phyloP scores from a whole-genome alignment of 306 rosid genomes.

The Hippophae rhamnoides region DNA sequence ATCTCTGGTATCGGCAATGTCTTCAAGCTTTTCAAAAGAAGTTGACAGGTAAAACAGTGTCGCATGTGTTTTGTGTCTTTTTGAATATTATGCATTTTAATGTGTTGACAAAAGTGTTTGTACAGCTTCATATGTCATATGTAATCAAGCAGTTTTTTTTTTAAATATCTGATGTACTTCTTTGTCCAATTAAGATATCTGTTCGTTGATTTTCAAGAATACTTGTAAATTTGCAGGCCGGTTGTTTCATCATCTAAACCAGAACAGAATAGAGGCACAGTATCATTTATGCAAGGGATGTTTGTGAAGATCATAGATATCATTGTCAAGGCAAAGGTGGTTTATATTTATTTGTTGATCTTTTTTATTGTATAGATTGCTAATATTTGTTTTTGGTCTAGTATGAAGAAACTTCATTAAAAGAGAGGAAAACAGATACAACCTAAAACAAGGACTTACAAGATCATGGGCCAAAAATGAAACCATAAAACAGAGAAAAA shows the following conservation, averaged over 20 bases:
- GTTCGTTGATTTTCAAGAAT: constrained; percentile 5
- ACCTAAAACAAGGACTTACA: too few species aligned
- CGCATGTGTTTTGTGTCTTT: neutral
- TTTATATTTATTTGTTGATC: constrained; percentile 11
- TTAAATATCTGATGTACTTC: too few species aligned
- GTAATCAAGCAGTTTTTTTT: too few species aligned
- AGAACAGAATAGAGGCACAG: constrained; percentile 36
- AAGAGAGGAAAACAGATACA: too few species aligned
- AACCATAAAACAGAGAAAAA: too few species aligned
- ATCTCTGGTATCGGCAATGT: constrained; percentile 37
- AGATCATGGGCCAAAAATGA: too few species aligned
- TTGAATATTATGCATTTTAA: neutral
- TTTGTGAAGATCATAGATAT: constrained; percentile 42
- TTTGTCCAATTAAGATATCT: neutral
- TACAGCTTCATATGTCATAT: too few species aligned
- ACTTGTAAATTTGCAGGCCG: constrained; percentile 30
- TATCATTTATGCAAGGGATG: constrained; percentile 49
- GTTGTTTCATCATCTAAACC: constrained; percentile 46
- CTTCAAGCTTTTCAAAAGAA: constrained; percentile 61
- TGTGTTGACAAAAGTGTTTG: neutral
- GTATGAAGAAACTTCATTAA: too few species aligned
- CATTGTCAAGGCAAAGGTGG: constrained; percentile 75
- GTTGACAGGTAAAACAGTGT: constrained; percentile 41
- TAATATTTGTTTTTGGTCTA: neutral
- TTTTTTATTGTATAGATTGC: neutral